phyloP scores from a whole-genome alignment of 208 protist genomes.

The Trypanosoma melophagium region DNA sequence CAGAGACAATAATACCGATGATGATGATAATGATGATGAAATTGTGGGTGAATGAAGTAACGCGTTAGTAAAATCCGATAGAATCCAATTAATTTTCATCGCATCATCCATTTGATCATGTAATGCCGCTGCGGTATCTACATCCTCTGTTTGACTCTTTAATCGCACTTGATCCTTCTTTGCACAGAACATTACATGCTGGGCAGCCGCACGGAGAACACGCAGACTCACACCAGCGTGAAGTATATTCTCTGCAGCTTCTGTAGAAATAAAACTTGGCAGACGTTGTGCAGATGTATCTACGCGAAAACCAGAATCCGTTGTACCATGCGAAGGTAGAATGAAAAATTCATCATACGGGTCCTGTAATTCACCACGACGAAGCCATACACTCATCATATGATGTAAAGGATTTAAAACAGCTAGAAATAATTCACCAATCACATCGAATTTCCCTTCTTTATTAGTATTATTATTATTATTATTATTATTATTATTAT shows the following conservation, averaged over 20 bases:
- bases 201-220: constrained; percentile 59
- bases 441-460: constrained; percentile 30
- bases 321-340: constrained; percentile 61
- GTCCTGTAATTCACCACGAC: constrained; percentile 51
- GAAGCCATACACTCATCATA: constrained; percentile 70
- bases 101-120: constrained; percentile 23
- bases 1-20: constrained; percentile 3
- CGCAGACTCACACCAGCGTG: constrained; percentile 73
- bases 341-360: constrained; percentile 88
- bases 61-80: constrained; percentile 36
- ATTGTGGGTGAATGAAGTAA: constrained; percentile 11
- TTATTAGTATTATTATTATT: background rate
- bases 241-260: constrained; percentile 50
- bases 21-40: no score
- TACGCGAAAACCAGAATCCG: constrained; percentile 57
- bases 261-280: constrained; percentile 62
- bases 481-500: constrained; percentile 1
- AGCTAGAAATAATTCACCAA: constrained; percentile 53
- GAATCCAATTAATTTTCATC: constrained; percentile 22
- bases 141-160: constrained; percentile 19
- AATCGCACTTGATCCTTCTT: constrained; percentile 27
- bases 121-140: constrained; percentile 20
- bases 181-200: constrained; percentile 43
- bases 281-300: constrained; percentile 65
- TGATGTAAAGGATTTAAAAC: constrained; percentile 55